Evolutionary conservation across 352 stramenopile genomes (phyloP).

Genomic region (Pythium volutum): DNA sequence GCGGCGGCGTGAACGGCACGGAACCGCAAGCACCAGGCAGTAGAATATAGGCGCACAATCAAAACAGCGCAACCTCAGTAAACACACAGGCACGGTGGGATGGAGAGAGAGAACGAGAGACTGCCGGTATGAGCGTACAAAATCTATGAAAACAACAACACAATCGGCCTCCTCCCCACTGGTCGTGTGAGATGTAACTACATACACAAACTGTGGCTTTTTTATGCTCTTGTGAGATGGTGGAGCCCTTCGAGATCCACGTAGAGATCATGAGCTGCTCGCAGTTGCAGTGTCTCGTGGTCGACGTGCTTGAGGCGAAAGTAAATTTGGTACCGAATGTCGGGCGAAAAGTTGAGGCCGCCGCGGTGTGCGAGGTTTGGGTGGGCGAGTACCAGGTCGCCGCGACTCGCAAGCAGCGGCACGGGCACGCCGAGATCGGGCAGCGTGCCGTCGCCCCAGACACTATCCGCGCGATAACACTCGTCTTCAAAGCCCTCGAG

Average conservation of each 20-base stretch:
- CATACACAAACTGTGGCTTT: too few relatives aligned
- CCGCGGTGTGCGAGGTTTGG: conserved; percentile 71
- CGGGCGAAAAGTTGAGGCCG: conserved; percentile 76
- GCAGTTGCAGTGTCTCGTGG: conserved; percentile 33
- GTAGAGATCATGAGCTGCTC: conserved; percentile 35
- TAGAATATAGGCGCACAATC: conserved; percentile 15
- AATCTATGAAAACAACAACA: too few relatives aligned
- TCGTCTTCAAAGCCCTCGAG: conserved; percentile 51
- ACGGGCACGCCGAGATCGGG: conserved; percentile 59
- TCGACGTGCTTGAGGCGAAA: conserved; percentile 78
- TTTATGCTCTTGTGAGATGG: too few relatives aligned
- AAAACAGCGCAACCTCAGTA: too few relatives aligned
- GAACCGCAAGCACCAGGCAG: conserved; percentile 1
- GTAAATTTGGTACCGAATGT: conserved; percentile 83
- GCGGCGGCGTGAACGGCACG: neutral
- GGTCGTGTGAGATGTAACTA: too few relatives aligned
- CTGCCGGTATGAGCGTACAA: neutral
- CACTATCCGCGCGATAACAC: conserved; percentile 62
- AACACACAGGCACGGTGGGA: too few relatives aligned
- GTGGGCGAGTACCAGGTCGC: conserved; percentile 72
- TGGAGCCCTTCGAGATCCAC: conserved; percentile 55
- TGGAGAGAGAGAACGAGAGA: neutral
- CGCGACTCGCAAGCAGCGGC: conserved; percentile 49
- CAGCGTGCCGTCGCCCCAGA: conserved; percentile 75
- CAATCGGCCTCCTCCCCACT: too few relatives aligned